Conservation (phyloP, 2,329 filamentous ascomycete genomes). For the Aureobasidium sp. region DNA sequence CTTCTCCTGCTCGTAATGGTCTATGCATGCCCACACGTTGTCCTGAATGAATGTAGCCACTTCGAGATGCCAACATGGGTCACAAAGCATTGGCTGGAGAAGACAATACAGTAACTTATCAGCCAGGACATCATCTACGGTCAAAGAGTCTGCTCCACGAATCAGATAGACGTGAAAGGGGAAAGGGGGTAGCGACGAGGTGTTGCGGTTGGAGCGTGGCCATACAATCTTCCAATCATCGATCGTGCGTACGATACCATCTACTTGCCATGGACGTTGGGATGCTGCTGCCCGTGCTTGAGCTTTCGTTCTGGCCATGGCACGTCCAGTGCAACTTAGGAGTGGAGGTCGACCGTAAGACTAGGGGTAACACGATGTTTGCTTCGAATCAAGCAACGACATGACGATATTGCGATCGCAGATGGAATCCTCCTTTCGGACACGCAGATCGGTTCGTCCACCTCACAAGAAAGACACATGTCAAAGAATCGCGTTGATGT, state of each 20-base stretch:
- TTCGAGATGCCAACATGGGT: constrained; percentile 1
- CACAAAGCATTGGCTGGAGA: neutral
- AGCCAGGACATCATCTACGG: too few species aligned
- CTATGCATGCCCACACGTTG: neutral
- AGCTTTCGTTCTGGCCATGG: neutral
- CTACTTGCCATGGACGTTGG: too few species aligned
- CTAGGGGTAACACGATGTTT: too few species aligned
- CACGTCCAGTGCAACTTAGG: too few species aligned
- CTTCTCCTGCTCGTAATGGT: neutral
- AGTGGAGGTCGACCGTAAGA: too few species aligned
- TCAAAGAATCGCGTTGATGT: too few species aligned
- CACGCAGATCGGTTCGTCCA: too few species aligned
- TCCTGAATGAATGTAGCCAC: neutral
- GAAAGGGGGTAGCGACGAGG: neutral
- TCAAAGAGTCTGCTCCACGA: neutral
- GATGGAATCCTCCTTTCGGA: too few species aligned
- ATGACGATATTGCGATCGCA: too few species aligned
- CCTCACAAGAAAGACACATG: too few species aligned
- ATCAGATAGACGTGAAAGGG: neutral
- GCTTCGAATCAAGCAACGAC: too few species aligned
- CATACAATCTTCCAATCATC: neutral
- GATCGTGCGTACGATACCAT: too few species aligned
- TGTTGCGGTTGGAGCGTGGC: neutral
- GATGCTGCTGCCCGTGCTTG: neutral
- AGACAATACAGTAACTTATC: neutral